phyloP scores from a whole-genome alignment of 2,329 filamentous ascomycete species.

The Malbranchea cinnamomea region DNA sequence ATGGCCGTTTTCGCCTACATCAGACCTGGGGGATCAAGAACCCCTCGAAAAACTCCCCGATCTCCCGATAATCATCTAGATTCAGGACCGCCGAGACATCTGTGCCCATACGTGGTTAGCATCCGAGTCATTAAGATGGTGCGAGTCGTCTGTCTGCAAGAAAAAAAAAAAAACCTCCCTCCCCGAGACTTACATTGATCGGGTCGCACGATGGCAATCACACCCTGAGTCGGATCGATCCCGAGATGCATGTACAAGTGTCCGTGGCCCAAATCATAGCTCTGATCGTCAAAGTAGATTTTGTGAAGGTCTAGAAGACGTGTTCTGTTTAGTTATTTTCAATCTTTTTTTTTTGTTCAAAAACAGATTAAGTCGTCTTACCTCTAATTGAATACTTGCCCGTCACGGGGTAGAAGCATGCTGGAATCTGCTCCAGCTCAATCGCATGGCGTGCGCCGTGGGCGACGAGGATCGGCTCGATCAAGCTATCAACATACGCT shows the following conservation, averaged over 20 bases:
- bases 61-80: background rate
- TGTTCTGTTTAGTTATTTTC: background rate
- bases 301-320: constrained; percentile 48
- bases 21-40: constrained; percentile 2
- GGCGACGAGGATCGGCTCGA: constrained; percentile 43
- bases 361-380: constrained; percentile 14
- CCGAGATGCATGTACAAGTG: constrained; percentile 43
- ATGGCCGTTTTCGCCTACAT: too few relatives aligned
- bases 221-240: constrained; percentile 32
- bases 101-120: background rate
- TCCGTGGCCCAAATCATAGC: constrained; percentile 41
- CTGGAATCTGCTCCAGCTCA: constrained; percentile 39
- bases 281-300: constrained; percentile 41
- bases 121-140: too few relatives aligned
- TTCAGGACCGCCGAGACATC: background rate
- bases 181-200: constrained; percentile 40
- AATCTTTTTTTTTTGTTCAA: background rate
- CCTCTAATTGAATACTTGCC: constrained; percentile 42
- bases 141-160: too few relatives aligned
- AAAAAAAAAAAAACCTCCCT: too few relatives aligned
- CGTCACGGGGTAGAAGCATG: constrained; percentile 40
- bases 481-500: constrained; percentile 37
- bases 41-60: constrained; percentile 1
- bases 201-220: constrained; percentile 41
- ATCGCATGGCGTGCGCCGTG: constrained; percentile 33